Evolutionary conservation across 257 asterid species (phyloP), one percentile per base, ranked within the genome.

Genomic region (Anisodus acutangulus): DNA sequence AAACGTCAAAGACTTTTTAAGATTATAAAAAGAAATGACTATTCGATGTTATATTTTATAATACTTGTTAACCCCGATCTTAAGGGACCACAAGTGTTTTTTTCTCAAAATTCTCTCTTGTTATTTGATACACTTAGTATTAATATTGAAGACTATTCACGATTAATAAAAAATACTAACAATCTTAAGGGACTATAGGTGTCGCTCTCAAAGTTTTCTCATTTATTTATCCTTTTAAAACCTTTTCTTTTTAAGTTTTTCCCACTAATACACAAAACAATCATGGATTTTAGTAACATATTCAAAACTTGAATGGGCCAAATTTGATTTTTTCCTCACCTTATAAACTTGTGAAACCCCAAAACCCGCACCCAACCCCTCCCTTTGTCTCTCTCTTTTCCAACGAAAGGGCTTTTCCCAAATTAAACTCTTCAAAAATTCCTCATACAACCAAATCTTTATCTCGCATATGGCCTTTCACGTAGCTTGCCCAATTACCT

Each of bases 401-500:
- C 60, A 85, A 69, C 7, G 80, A 60, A 41, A 82, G 85, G 58
- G 78, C 81, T 78, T 63, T 63, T 64, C 64, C 66, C 74, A 85
- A 84, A 74, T 71, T 69, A 85, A 84, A 86, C 83, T 79, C 88
- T 78, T 84, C 79, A 83, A 83, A 69, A 87, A 85, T 26, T 88
- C 84, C 79, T 78, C 78, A 66, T 57, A 86, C 85, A 84, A 76
- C 82, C 82, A 37, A 80, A 83, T 85, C 88, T 72, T 74, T 74
- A 47, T 71, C 83, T 86, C 85, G 62, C 85, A 67, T 82, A 95
- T 93, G 99, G 99, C 99, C 92, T 97, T 97, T 92, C 99, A 97
- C 84, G 97, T 94, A 86, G 95, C 98, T 89, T 97, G 99, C 89
- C 99, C 99, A 91, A 97, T 97, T 93, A 97, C 99, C 90, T 97